Conservation (phyloP, 495 filamentous ascomycete species). For the Neurospora sp. region DNA sequence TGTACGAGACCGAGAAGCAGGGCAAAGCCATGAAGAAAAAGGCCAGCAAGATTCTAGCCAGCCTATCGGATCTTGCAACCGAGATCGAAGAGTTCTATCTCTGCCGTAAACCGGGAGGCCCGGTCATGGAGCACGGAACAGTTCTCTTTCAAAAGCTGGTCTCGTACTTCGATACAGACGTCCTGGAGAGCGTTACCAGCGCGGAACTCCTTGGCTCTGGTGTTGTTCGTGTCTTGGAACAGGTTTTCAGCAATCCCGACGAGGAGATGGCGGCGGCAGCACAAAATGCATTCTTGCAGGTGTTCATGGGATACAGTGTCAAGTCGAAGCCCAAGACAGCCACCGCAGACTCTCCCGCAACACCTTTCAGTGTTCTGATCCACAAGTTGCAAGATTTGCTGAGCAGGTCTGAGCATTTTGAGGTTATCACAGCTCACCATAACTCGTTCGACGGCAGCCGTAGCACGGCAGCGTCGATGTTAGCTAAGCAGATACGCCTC, state of each 20-base stretch:
- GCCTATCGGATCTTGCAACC: constrained; percentile 58
- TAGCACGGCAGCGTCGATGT: constrained; percentile 88
- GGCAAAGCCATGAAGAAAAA: constrained; percentile 61
- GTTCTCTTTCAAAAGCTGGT: constrained; percentile 68
- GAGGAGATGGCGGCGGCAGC: constrained; percentile 47
- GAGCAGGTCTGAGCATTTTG: constrained; percentile 95
- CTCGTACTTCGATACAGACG: constrained; percentile 78
- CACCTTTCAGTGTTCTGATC: constrained; percentile 83
- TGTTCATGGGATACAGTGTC: constrained; percentile 75
- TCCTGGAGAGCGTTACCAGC: constrained; percentile 90
- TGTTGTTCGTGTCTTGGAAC: constrained; percentile 71
- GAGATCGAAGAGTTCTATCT: constrained; percentile 63
- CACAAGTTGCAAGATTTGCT: constrained; percentile 93
- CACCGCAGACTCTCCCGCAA: constrained; percentile 53
- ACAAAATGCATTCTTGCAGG: constrained; percentile 75
- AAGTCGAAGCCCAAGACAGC: constrained; percentile 53
- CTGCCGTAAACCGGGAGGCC: constrained; percentile 29
- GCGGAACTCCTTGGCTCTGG: constrained; percentile 86
- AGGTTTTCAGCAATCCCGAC: constrained; percentile 65
- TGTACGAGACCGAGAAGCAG: constrained; percentile 67
- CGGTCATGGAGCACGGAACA: constrained; percentile 41
- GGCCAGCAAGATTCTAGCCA: constrained; percentile 60
- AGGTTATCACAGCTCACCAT: constrained; percentile 90
- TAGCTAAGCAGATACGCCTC: constrained; percentile 88
- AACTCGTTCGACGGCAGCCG: constrained; percentile 86